These are phyloP conservation scores for Aspergillus melleus DNA, from an alignment of 2,329 filamentous ascomycete species.

Conservation along the genomic window DNA sequence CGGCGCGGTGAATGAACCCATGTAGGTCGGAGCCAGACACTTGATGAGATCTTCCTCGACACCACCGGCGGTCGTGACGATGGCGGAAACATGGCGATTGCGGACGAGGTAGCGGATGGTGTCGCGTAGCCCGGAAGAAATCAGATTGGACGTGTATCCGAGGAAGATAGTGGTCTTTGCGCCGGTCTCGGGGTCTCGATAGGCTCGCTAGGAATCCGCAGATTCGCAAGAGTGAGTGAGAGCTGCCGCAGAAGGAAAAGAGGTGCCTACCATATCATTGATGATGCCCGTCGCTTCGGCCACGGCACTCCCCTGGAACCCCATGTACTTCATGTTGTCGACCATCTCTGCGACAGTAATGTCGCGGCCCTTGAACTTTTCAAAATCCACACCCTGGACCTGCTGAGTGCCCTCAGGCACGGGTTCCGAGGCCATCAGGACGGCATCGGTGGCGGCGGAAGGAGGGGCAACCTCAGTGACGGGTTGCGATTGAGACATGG, in stretches of 20 bases:
- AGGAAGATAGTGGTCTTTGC: slow-evolving; percentile 90
- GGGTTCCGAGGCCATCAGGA: slow-evolving; percentile 78
- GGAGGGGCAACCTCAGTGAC: slow-evolving; percentile 48
- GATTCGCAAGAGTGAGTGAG: slow-evolving; percentile 12
- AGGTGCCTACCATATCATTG: slow-evolving; percentile 79
- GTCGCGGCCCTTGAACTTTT: slow-evolving; percentile 66
- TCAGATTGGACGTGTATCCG: slow-evolving; percentile 95
- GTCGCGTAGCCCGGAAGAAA: slow-evolving; percentile 90
- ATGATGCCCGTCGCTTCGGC: slow-evolving; percentile 88
- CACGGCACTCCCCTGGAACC: slow-evolving; percentile 77
- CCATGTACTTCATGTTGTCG: slow-evolving; percentile 80
- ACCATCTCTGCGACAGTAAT: slow-evolving; percentile 86
- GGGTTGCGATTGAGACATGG: slow-evolving; percentile 2
- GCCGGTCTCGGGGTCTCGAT: slow-evolving; percentile 75
- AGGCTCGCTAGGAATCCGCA: slow-evolving; percentile 61
- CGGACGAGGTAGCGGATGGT: slow-evolving; percentile 90
- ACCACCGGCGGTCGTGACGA: slow-evolving; percentile 93
- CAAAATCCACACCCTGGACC: slow-evolving; percentile 91
- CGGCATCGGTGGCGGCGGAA: slow-evolving; percentile 69
- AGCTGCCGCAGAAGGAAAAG: background rate
- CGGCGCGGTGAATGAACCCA: slow-evolving; percentile 77
- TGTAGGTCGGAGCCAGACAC: slow-evolving; percentile 90
- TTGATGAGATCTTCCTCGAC: slow-evolving; percentile 99
- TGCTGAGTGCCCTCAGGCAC: slow-evolving; percentile 76
- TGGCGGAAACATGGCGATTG: slow-evolving; percentile 86